A percentile compares a stretch with the other conserved stretches of the same genome.
Conservation (phyloP, 108 stramenopile species). For the Nitzschia sp. region DNA sequence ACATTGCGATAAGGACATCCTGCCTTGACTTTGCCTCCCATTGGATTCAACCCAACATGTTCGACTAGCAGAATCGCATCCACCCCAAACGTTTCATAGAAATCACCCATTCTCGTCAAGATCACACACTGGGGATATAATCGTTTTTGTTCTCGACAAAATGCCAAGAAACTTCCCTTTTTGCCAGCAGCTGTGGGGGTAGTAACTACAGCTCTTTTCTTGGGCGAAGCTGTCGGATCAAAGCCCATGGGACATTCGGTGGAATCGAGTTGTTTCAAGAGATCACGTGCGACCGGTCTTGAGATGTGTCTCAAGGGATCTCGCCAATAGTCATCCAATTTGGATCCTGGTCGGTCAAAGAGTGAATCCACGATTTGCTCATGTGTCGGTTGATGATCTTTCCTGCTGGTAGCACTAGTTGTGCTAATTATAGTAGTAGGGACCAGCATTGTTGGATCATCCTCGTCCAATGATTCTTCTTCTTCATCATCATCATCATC, state of each 20-base stretch:
- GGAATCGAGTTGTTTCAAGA: conserved; percentile 63
- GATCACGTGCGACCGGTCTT: conserved; percentile 57
- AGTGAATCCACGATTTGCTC: conserved; percentile 31
- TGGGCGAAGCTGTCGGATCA: conserved; percentile 44
- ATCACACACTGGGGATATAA: conserved; percentile 58
- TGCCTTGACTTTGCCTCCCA: conserved; percentile 90
- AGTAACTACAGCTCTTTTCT: not conserved
- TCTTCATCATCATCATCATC: not conserved
- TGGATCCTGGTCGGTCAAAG: conserved; percentile 24
- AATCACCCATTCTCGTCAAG: conserved; percentile 92
- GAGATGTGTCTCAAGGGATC: conserved; percentile 57
- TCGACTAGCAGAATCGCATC: conserved; percentile 94
- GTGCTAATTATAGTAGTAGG: not conserved
- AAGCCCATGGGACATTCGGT: conserved; percentile 79
- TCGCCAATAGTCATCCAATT: conserved; percentile 66
- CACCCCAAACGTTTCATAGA: conserved; percentile 96
- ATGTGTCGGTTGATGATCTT: conserved; percentile 4
- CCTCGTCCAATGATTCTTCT: not conserved
- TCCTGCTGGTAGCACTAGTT: not conserved
- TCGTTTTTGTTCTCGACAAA: conserved; percentile 65
- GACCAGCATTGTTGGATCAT: not conserved
- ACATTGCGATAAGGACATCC: conserved; percentile 92
- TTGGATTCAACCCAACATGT: conserved; percentile 94
- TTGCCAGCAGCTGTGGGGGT: conserved; percentile 33
- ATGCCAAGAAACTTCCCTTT: conserved; percentile 63